Evolutionary conservation across 1,284 basidiomycete species (phyloP), one percentile per base, ranked within the genome.

Genomic region (Irpex lacteus): DNA sequence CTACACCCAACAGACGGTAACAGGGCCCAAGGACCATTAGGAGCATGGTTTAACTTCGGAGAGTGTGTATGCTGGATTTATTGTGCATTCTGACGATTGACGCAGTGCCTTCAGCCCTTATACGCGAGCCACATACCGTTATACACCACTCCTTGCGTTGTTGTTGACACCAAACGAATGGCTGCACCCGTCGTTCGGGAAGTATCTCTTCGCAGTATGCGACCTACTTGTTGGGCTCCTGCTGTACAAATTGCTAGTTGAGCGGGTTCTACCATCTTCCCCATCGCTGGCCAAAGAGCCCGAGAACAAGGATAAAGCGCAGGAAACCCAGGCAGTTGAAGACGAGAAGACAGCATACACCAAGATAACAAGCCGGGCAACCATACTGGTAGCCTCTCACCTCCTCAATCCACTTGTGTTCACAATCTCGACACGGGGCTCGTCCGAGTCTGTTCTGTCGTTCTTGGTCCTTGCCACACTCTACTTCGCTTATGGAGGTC

Each of bases 351-450:
- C 26, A 19, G n/a, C 6, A 8, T 6, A 38, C 21, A 40, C 61
- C 38, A 32, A 4, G 15, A 66, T 52, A 68, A 57, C 49, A 67
- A 69, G 63, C 86, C 90, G 5, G 5, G 66, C 66, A 26, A 81
- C 83, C 3, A 68, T 87, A n/a, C 84, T 86, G 63, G 82, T 82
- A 32, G 77, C 88, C 0, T 71, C 88, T 3, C 85, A 98, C 68
- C 88, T 98, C 1, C 82, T 98, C 65, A 98, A 97, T 76, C 97
- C 97, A 0, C 85, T 99, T 71, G 92, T 97, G 1, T 93, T 98
- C 71, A 93, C 95, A 68, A 98, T 99, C 70, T 96, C 96, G 0
- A 99, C 97, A 0, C 88, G 97, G 7, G 98, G 97, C 1, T 98
- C 95, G 2, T 95, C 96, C 15, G 98, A 99, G 77, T 89, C 94